A percentile compares a stretch with the other conserved stretches of the same genome.
phyloP scores from a whole-genome alignment of 495 filamentous ascomycete genomes.

The Pseudoneurospora amorphoporcata region DNA sequence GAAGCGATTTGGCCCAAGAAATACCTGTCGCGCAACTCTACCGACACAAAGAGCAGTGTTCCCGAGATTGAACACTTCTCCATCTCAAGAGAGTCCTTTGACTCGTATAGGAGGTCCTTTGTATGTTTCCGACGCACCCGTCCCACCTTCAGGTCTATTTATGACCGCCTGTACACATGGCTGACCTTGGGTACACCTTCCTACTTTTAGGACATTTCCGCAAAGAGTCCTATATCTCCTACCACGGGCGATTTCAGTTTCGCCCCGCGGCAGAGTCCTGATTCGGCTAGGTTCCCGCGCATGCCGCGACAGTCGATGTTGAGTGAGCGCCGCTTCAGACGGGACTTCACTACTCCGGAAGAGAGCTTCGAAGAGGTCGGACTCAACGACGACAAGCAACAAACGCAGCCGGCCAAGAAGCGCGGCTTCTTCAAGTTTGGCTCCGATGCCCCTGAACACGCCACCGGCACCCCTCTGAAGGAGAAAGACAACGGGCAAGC shows the following conservation, averaged over 20 bases:
- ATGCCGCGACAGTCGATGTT: constrained; percentile 41
- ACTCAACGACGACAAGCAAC: constrained; percentile 53
- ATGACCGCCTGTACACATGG: neutral
- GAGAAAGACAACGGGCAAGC: constrained; percentile 25
- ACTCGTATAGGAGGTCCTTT: constrained; percentile 94
- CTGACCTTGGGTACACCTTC: constrained; percentile 3
- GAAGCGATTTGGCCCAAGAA: constrained; percentile 74
- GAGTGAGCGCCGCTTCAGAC: constrained; percentile 40
- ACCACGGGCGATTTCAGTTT: constrained; percentile 29
- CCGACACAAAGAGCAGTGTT: constrained; percentile 54
- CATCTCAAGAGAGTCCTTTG: constrained; percentile 95
- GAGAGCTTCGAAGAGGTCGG: constrained; percentile 87
- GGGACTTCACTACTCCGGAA: constrained; percentile 51
- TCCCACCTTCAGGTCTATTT: neutral
- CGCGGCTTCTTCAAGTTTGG: constrained; percentile 76
- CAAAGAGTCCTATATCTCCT: constrained; percentile 64
- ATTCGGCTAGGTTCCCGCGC: constrained; percentile 52
- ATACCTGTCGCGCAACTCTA: constrained; percentile 58
- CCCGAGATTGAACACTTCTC: constrained; percentile 87
- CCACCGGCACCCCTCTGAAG: constrained; percentile 21
- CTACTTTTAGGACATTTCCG: constrained; percentile 70
- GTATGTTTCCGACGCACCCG: constrained; percentile 40
- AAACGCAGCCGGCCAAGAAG: constrained; percentile 51
- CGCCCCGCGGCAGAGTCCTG: constrained; percentile 65
- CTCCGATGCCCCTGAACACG: constrained; percentile 37